phyloP scores from a whole-genome alignment of 805 yeast genomes.

The Candida ulmi region DNA sequence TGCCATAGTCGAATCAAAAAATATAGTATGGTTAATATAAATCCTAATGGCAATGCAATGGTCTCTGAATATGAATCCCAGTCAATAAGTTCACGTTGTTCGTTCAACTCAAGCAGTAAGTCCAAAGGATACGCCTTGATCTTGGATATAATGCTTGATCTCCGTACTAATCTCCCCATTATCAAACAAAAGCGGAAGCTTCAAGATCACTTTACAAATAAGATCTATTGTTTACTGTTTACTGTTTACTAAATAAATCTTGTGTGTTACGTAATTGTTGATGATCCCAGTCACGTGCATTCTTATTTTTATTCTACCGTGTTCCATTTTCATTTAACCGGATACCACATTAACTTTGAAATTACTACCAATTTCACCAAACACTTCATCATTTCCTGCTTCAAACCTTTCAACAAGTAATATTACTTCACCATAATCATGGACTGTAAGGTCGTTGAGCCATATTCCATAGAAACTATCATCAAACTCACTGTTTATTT shows the following conservation, averaged over 20 bases:
- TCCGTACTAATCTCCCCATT: conserved; percentile 18
- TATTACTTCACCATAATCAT: conserved; percentile 25
- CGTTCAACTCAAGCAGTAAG: conserved; percentile 19
- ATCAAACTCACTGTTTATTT: conserved; percentile 34
- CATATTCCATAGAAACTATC: conserved; percentile 40
- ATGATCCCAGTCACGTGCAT: too few species aligned
- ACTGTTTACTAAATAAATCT: too few species aligned
- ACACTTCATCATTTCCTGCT: conserved; percentile 34
- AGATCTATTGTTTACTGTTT: too few species aligned
- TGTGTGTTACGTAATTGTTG: too few species aligned
- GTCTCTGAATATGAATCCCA: conserved; percentile 23
- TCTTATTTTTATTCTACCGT: too few species aligned
- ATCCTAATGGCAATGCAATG: conserved; percentile 22
- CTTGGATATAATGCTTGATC: conserved; percentile 13
- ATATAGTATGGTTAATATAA: conserved; percentile 15
- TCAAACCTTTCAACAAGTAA: conserved; percentile 46
- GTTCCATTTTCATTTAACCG: too few species aligned
- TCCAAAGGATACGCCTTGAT: conserved; percentile 22
- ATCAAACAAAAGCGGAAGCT: too few species aligned
- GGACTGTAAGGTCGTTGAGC: conserved; percentile 8
- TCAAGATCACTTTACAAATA: too few species aligned
- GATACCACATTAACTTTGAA: conserved; percentile 9
- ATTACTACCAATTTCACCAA: conserved; percentile 34
- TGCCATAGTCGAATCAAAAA: conserved; percentile 21
- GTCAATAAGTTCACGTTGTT: conserved; percentile 22